A percentile compares a stretch with the other conserved stretches of the same genome.
phyloP scores from a whole-genome alignment of 768 basidiomycete genomes.

The Russula earlei region DNA sequence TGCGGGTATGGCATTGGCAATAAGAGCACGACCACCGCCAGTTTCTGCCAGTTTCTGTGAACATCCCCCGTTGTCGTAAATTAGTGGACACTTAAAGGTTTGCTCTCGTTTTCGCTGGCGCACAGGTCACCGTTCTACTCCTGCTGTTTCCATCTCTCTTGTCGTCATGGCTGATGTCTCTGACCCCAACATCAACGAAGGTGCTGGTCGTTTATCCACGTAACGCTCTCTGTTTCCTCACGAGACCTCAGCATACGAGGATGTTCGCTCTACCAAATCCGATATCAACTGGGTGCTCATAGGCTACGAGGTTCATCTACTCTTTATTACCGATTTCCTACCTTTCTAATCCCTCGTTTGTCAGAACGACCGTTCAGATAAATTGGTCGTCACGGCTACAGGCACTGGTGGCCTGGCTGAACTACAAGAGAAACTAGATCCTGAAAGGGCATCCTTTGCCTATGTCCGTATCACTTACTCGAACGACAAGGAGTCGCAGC shows the following conservation, averaged over 20 bases:
- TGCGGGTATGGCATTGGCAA: background rate
- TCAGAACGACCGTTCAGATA: slow-evolving; percentile 71
- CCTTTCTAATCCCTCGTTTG: background rate
- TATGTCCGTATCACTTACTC: slow-evolving; percentile 79
- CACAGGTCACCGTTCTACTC: background rate
- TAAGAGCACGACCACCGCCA: slow-evolving; percentile 9
- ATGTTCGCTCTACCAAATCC: slow-evolving; percentile 76
- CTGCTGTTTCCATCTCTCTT: background rate
- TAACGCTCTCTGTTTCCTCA: background rate
- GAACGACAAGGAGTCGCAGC: slow-evolving; percentile 76
- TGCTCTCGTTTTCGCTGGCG: slow-evolving; percentile 3
- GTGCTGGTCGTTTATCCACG: background rate
- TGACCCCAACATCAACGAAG: slow-evolving; percentile 20
- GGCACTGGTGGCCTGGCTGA: slow-evolving; percentile 75
- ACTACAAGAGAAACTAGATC: slow-evolving; percentile 61
- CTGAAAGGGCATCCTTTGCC: slow-evolving; percentile 70
- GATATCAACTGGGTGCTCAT: slow-evolving; percentile 86
- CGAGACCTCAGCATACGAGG: slow-evolving; percentile 59
- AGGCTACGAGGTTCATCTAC: slow-evolving; percentile 63
- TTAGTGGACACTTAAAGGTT: background rate
- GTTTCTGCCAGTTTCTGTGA: too few species aligned
- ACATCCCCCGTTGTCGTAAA: too few species aligned
- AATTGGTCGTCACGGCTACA: slow-evolving; percentile 64
- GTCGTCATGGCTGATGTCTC: slow-evolving; percentile 19
- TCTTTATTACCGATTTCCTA: background rate